Conservation (phyloP, 306 rosid genomes). For the Castanea mollissima region DNA sequence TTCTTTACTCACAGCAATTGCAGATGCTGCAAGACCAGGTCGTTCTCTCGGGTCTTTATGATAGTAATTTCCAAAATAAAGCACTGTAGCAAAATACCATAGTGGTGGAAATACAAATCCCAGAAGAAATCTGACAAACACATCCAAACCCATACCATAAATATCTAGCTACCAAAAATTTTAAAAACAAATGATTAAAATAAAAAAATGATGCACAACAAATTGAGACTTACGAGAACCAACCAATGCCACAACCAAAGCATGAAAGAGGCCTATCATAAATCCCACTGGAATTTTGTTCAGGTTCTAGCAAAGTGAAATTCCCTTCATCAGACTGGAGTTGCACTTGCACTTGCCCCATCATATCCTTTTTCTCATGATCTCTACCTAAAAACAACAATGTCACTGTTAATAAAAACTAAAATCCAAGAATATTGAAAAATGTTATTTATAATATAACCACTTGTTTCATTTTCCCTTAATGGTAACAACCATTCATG, state of each 20-base stretch:
- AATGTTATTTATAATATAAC: neutral
- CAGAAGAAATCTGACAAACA: constrained; percentile 26
- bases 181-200: too few species aligned
- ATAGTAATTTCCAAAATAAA: constrained; percentile 23
- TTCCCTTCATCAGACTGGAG: constrained; percentile 18
- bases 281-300: constrained; percentile 16
- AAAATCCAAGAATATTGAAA: neutral
- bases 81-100: constrained; percentile 35
- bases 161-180: neutral
- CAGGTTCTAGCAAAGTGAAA: neutral
- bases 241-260: constrained; percentile 46
- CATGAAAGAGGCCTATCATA: constrained; percentile 34
- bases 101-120: constrained; percentile 42
- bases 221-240: constrained; percentile 37
- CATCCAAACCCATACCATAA: neutral
- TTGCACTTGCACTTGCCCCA: constrained; percentile 1
- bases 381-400: constrained; percentile 15
- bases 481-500: too few species aligned
- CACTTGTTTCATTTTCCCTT: too few species aligned
- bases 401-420: neutral
- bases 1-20: constrained; percentile 35
- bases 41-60: constrained; percentile 38
- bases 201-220: neutral
- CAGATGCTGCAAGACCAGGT: constrained; percentile 45
- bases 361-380: constrained; percentile 5